Evolutionary conservation across 805 yeast species (phyloP), one percentile per base, ranked within the genome.

Genomic region (Ogataea polymorpha): DNA sequence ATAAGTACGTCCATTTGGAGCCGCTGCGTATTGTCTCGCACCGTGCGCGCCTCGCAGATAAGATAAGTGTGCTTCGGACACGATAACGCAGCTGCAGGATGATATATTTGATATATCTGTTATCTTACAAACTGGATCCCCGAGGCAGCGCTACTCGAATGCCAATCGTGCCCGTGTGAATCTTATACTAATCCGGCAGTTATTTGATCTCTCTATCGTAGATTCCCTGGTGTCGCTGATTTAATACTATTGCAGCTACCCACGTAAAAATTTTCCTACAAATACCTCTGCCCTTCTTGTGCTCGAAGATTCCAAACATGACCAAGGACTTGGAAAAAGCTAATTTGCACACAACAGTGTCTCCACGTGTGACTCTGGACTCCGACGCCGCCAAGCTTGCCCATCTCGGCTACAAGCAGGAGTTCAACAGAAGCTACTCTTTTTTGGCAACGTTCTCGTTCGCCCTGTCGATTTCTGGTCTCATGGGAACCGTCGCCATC

Each of bases 381-480:
- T 32, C 54, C 5, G 67, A 62, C 50, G 65, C 64, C 14, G 58
- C 58, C 24, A 60, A 53, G 32, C 53, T 65, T 42, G 69, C 67
- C 14, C 50, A 59, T 38, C 63, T 79, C 42, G 87, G 86, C 15
- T 80, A 80, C 54, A 75, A 75, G 54, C 82, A 77, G 56, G 86
- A 80, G 48, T 67, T 81, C 45, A 65, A 60, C 44, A 72, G 87
- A 57, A 71, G 68, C 35, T 80, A 78, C 61, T 69, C 75, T n/a
- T 70, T 79, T 42, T 49, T 78, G 33, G 78, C 81, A 33, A 80
- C 82, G 9, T 79, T 75, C 50, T 81, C 83, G 3, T 79, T 79
- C 48, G 84, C 84, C 3, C 72, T 78, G 31, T 75, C 82, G 21
- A 78, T 79, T 48, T 80, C 82, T 58, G 85, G 86, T 14, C 65